Percentiles rank a stretch among this genome's conserved stretches.
These are phyloP conservation scores for Solanum chmielewskii DNA, from an alignment of 257 asterid genomes.

Conservation along the genomic window DNA sequence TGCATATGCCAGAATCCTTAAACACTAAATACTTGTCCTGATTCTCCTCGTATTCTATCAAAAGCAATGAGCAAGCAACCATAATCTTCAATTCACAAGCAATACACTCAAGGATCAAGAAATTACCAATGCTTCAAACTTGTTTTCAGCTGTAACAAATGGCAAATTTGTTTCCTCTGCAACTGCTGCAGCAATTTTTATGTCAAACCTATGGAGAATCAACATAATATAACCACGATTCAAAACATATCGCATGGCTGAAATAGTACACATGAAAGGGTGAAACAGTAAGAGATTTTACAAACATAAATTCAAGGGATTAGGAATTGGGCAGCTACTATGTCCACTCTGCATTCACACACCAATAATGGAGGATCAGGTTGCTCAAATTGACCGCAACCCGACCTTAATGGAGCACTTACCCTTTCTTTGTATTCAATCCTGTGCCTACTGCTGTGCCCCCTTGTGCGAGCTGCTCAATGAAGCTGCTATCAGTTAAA, in stretches of 20 bases:
- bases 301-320: neutral
- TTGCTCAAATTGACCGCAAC: neutral
- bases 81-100: neutral
- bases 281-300: neutral
- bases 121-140: slow-evolving; percentile 92
- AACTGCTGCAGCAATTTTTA: slow-evolving; percentile 90
- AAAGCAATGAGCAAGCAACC: neutral
- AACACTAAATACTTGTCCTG: neutral
- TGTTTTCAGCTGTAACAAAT: slow-evolving; percentile 97
- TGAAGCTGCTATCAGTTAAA: slow-evolving; percentile 15
- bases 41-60: neutral
- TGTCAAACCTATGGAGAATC: slow-evolving; percentile 60
- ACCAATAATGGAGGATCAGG: neutral
- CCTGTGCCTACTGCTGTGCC: slow-evolving; percentile 99
- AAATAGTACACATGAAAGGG: neutral
- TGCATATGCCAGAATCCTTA: slow-evolving; percentile 18
- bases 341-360: neutral
- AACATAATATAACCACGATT: neutral
- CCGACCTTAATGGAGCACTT: slow-evolving; percentile 4
- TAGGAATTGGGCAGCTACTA: neutral
- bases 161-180: slow-evolving; percentile 95
- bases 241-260: neutral
- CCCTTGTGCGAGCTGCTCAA: slow-evolving; percentile 94
- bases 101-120: slow-evolving; percentile 5
- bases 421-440: slow-evolving; percentile 94